Evolutionary conservation across 345 rosid species (phyloP), one percentile per base, ranked within the genome.

Genomic region (Euphorbia peplus): DNA sequence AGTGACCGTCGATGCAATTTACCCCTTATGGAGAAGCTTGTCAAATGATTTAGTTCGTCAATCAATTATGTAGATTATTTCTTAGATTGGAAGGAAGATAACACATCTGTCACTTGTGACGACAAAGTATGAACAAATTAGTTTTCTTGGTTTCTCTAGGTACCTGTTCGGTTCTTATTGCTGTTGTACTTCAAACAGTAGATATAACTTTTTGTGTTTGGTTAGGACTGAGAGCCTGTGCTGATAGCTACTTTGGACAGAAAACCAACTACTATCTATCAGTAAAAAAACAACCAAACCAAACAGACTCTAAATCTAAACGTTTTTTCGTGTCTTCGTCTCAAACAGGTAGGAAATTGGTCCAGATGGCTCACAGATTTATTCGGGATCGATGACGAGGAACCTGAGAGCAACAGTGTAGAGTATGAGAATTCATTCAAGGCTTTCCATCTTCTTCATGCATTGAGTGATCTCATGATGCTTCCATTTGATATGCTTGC

Each of bases 401-500:
- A 73, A 41, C 59, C 46, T 39, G 57, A 76, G 55, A 63, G 72
- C 42, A 79, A 69, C 64, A 81, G 67, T 24, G 69, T 28, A 55
- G 83, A 75, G 42, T 12, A 41, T 41, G 81, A 78, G 72, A 69
- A 81, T 68, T 81, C 90, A 51, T 88, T 86, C 80, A 91, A 83
- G 88, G 73, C 86, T 72, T 93, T 93, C 74, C 78, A 65, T 70
- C 86, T 91, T 56, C 95, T 93, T 25, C 85, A 86, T 73, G 90
- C 92, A 21, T 82, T 93, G 78, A 90, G 96, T 61, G 96, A 91
- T 82, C 91, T 91, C 57, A 86, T 93, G 97, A 93, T 89, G 98
- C 92, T 93, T 72, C 98, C 98, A 70, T 89, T 83, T 41, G 92
- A 88, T 66, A 85, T 89, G 91, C 92, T 93, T 56, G 87, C 81